phyloP scores from a whole-genome alignment of 495 filamentous ascomycete genomes.

The Aspergillus nanangensis region DNA sequence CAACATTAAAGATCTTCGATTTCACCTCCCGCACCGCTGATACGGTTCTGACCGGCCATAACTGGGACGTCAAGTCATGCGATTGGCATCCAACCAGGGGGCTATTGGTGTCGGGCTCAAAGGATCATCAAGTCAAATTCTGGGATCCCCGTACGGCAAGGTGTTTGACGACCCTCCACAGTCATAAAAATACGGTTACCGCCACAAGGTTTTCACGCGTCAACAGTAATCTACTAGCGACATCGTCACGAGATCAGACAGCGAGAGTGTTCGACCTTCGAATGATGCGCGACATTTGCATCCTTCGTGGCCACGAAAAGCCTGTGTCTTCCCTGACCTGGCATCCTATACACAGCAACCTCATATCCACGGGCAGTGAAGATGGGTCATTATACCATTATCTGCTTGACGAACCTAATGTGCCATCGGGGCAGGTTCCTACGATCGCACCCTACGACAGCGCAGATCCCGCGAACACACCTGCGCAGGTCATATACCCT shows the following conservation, averaged over 20 bases:
- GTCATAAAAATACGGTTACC: conserved; percentile 95
- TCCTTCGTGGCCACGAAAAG: conserved; percentile 90
- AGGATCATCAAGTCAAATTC: conserved; percentile 94
- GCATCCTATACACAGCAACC: conserved; percentile 85
- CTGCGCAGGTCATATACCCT: conserved; percentile 82
- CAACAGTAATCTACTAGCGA: conserved; percentile 79
- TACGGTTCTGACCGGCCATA: conserved; percentile 77
- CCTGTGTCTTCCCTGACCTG: conserved; percentile 88
- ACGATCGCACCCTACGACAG: conserved; percentile 79
- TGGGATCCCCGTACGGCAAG: conserved; percentile 92
- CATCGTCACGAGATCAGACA: conserved; percentile 86
- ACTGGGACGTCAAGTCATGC: conserved; percentile 93
- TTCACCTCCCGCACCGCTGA: conserved; percentile 84
- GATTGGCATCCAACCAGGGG: conserved; percentile 98
- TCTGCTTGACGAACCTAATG: conserved; percentile 85
- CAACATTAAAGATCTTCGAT: conserved; percentile 90
- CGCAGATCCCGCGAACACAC: conserved; percentile 68
- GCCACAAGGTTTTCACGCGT: conserved; percentile 82
- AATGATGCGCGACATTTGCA: conserved; percentile 96
- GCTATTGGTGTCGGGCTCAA: conserved; percentile 90
- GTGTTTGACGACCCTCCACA: conserved; percentile 88
- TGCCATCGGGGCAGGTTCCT: conserved; percentile 60
- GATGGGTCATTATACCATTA: conserved; percentile 91
- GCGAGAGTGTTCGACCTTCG: conserved; percentile 90
- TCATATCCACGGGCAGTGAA: conserved; percentile 86